These are phyloP conservation scores for Pyricularia pennisetigena DNA, from an alignment of 2,329 filamentous ascomycete genomes.

Conservation along the genomic window DNA sequence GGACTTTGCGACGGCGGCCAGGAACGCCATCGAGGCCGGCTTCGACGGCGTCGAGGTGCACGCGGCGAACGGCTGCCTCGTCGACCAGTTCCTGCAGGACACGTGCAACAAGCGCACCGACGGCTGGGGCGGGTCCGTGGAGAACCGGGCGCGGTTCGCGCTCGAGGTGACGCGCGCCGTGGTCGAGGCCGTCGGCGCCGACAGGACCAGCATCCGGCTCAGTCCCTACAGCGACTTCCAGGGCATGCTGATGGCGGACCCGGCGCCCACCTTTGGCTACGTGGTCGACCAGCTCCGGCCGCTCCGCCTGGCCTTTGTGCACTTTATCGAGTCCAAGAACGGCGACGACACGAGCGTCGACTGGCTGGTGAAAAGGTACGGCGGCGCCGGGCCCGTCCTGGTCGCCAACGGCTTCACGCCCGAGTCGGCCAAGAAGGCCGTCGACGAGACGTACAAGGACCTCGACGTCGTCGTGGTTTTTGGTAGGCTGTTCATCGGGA, in stretches of 20 bases:
- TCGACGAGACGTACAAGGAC: constrained; percentile 16
- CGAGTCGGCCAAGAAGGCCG: constrained; percentile 13
- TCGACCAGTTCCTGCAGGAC: constrained; percentile 47
- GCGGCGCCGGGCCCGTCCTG: constrained; percentile 17
- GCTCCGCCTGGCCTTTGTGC: constrained; percentile 40
- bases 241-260: constrained; percentile 46
- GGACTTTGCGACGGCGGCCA: constrained; percentile 20
- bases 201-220: constrained; percentile 41
- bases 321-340: constrained; percentile 43
- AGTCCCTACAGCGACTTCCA: constrained; percentile 47
- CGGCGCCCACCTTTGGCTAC: constrained; percentile 46
- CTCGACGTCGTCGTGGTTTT: constrained; percentile 23
- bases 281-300: constrained; percentile 37
- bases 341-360: constrained; percentile 18
- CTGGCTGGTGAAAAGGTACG: constrained; percentile 19
- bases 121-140: constrained; percentile 42
- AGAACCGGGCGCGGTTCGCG: constrained; percentile 41
- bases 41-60: constrained; percentile 36
- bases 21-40: constrained; percentile 37
- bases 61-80: constrained; percentile 28
- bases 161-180: constrained; percentile 43
- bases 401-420: constrained; percentile 18
- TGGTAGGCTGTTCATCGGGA: constrained; percentile 31
- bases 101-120: constrained; percentile 44
- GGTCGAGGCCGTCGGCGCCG: constrained; percentile 36